These are phyloP conservation scores for Porpolomopsis calyptriformis DNA, from an alignment of 768 basidiomycete species.

Conservation along the genomic window DNA sequence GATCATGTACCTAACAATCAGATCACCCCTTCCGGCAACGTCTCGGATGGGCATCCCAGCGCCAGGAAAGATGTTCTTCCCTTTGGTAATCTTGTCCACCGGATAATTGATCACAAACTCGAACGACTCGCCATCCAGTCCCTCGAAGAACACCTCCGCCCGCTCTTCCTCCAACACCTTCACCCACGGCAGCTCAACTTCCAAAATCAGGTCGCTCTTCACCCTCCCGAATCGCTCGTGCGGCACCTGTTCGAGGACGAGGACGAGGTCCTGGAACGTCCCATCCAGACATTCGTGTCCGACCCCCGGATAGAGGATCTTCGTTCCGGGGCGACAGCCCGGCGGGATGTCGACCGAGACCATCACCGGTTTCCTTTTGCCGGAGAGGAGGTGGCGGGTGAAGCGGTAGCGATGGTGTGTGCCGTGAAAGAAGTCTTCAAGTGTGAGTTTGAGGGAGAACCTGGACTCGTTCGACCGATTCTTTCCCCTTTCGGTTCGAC, in stretches of 20 bases:
- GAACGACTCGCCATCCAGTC: constrained; percentile 42
- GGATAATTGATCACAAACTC: constrained; percentile 38
- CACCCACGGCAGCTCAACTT: constrained; percentile 44
- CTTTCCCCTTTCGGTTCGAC: constrained; percentile 22
- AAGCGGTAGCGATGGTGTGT: constrained; percentile 41
- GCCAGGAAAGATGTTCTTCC: constrained; percentile 34
- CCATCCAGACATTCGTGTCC: constrained; percentile 51
- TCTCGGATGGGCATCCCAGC: constrained; percentile 50
- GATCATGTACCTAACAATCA: constrained; percentile 31
- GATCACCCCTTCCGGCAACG: constrained; percentile 36
- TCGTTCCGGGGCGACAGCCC: constrained; percentile 44
- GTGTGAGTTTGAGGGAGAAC: constrained; percentile 41
- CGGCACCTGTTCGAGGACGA: constrained; percentile 42
- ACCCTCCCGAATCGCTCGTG: constrained; percentile 42
- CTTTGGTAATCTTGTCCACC: constrained; percentile 31
- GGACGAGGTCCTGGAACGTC: constrained; percentile 49
- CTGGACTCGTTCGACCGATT: constrained; percentile 37
- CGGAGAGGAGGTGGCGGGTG: constrained; percentile 38
- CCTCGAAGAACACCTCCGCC: constrained; percentile 37
- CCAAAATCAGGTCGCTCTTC: constrained; percentile 39
- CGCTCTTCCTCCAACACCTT: constrained; percentile 34
- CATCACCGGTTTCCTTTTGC: constrained; percentile 36
- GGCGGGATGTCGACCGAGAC: constrained; percentile 44
- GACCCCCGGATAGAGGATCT: constrained; percentile 38
- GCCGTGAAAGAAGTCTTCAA: constrained; percentile 49